Conservation (phyloP, 495 filamentous ascomycete species). For the Hypoxylon rickii region DNA sequence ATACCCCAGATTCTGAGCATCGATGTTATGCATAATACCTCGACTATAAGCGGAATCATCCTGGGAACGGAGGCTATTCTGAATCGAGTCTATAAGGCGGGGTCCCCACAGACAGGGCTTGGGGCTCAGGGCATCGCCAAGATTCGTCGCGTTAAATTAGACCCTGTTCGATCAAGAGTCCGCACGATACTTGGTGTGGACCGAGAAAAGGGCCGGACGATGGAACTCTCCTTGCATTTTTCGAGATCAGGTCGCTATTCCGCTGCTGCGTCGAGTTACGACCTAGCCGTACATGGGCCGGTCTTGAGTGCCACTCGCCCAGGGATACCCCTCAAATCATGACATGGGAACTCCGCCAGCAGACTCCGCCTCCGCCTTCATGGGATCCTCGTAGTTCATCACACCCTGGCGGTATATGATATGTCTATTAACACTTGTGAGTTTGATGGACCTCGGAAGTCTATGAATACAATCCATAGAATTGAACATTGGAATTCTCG, state of each 20-base stretch:
- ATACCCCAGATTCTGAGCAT: slow-evolving; percentile 23
- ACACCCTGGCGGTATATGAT: not conserved
- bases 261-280: slow-evolving; percentile 1
- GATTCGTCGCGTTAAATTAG: slow-evolving; percentile 3
- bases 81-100: slow-evolving; percentile 11
- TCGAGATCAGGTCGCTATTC: not conserved
- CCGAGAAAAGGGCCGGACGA: slow-evolving; percentile 34
- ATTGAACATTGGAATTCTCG: no score
- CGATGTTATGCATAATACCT: slow-evolving; percentile 18
- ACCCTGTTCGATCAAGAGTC: not conserved
- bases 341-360: slow-evolving; percentile 12
- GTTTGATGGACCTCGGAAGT: no score
- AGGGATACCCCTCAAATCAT: slow-evolving; percentile 9
- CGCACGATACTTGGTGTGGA: not conserved
- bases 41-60: slow-evolving; percentile 2
- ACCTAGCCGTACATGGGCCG: not conserved
- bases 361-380: slow-evolving; percentile 10
- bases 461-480: no score
- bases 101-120: slow-evolving; percentile 24
- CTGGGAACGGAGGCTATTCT: slow-evolving; percentile 9
- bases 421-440: no score
- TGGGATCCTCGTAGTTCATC: slow-evolving; percentile 1
- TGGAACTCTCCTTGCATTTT: slow-evolving; percentile 12
- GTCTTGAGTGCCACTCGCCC: not conserved
- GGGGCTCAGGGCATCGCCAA: slow-evolving; percentile 18